Percentiles rank a stretch among this genome's conserved stretches.
Conservation (phyloP, 768 basidiomycete species). For the Hygrophorus russula region DNA sequence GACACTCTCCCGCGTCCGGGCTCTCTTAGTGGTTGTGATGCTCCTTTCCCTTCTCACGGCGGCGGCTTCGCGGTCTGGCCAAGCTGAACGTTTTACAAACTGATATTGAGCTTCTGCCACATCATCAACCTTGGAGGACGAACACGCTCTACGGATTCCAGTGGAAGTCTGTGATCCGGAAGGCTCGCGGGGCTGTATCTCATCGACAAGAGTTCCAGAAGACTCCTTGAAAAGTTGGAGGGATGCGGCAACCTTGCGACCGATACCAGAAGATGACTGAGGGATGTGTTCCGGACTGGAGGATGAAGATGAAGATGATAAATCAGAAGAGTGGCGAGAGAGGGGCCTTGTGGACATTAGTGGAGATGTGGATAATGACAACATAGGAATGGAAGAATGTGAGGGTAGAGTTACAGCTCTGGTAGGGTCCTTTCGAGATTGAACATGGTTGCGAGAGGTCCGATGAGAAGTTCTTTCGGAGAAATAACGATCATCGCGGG, state of each 20-base stretch:
- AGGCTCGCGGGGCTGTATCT: constrained; percentile 8
- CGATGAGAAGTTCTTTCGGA: no score
- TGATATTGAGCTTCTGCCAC: constrained; percentile 63
- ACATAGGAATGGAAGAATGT: constrained; percentile 19
- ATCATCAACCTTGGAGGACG: constrained; percentile 33
- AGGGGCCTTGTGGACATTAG: constrained; percentile 21
- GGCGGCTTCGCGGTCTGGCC: constrained; percentile 72
- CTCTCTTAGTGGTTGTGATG: constrained; percentile 44
- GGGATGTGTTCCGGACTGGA: constrained; percentile 18
- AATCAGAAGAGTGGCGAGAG: constrained; percentile 24
- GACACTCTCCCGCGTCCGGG: constrained; percentile 36
- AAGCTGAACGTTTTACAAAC: constrained; percentile 77
- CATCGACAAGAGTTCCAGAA: constrained; percentile 25
- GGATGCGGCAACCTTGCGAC: constrained; percentile 76
- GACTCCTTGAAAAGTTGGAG: constrained; percentile 79
- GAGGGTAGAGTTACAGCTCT: constrained; percentile 3
- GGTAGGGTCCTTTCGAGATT: no score
- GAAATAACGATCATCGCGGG: no score
- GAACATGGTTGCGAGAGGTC: no score
- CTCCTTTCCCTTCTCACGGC: constrained; percentile 63
- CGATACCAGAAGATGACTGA: constrained; percentile 37
- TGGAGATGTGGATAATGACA: constrained; percentile 10
- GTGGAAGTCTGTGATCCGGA: constrained; percentile 18
- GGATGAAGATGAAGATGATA: constrained; percentile 21
- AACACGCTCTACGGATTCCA: constrained; percentile 18